phyloP scores from a whole-genome alignment of 352 stramenopile genomes.

The Vaucheria bursata region DNA sequence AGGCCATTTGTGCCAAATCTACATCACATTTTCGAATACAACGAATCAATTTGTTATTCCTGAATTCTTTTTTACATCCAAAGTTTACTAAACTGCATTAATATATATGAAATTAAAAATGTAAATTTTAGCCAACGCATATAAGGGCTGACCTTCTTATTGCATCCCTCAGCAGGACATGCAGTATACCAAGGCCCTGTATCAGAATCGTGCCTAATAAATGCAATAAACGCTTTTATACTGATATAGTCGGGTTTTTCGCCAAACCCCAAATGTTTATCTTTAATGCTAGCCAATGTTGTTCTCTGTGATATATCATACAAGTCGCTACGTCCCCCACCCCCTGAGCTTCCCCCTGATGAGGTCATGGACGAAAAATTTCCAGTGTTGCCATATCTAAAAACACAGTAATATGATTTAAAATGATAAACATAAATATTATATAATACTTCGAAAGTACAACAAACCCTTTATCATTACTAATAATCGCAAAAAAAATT shows the following conservation, averaged over 20 bases:
- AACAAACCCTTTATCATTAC: too few species aligned
- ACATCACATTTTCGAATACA: too few species aligned
- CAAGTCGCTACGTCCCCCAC: not conserved
- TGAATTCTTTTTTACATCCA: not conserved
- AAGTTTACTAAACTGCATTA: conserved; percentile 64
- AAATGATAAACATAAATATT: too few species aligned
- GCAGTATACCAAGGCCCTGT: conserved; percentile 65
- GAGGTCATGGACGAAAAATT: too few species aligned
- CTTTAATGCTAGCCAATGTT: conserved; percentile 82
- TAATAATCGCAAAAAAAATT: too few species aligned
- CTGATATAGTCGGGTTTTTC: conserved; percentile 93
- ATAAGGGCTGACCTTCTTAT: conserved; percentile 66
- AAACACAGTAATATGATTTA: too few species aligned
- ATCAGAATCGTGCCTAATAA: conserved; percentile 72
- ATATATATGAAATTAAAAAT: conserved; percentile 71
- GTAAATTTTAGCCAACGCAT: too few species aligned
- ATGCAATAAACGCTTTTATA: conserved; percentile 89
- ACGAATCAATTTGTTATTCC: too few species aligned
- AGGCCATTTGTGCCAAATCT: too few species aligned
- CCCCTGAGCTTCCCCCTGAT: not conserved
- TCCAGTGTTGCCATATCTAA: too few species aligned
- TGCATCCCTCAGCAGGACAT: conserved; percentile 64
- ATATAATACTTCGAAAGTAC: too few species aligned
- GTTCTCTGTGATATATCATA: conserved; percentile 39
- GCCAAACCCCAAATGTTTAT: conserved; percentile 79